Evolutionary conservation across 441 rosid genomes (phyloP).

Genomic region (Gossypium lobatum): DNA sequence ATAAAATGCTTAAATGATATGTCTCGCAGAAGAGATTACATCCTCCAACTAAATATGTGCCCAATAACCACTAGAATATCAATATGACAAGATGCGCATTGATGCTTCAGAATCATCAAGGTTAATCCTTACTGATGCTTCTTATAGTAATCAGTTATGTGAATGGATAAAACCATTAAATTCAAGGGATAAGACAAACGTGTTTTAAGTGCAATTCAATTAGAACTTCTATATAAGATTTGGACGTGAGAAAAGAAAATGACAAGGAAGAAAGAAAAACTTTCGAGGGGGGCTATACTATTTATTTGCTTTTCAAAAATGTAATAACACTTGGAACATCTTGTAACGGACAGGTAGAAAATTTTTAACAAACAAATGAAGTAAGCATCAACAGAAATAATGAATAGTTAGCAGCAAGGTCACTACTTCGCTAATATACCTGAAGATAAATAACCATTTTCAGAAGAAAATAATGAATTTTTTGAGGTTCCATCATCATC

Average conservation of each 20-base stretch:
- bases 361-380: neutral
- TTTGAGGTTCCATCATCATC: constrained; percentile 60
- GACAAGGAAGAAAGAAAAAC: neutral
- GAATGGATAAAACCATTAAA: neutral
- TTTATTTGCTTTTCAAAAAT: neutral
- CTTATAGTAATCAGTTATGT: neutral
- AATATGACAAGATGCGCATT: neutral
- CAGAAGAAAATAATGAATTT: constrained; percentile 45
- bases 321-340: neutral
- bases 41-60: neutral
- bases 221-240: neutral
- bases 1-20: neutral
- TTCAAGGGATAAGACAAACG: neutral
- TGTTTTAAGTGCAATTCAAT: neutral
- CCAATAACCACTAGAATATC: constrained; percentile 2
- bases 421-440: constrained; percentile 31
- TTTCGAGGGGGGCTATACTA: neutral
- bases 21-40: neutral
- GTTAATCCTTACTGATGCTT: neutral
- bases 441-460: constrained; percentile 48
- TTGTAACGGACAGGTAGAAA: neutral
- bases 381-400: neutral
- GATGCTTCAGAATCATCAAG: neutral
- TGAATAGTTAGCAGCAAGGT: neutral
- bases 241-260: neutral